Evolutionary conservation across 768 basidiomycete species (phyloP).

Genomic region (Holtermanniella nyarrowii): DNA sequence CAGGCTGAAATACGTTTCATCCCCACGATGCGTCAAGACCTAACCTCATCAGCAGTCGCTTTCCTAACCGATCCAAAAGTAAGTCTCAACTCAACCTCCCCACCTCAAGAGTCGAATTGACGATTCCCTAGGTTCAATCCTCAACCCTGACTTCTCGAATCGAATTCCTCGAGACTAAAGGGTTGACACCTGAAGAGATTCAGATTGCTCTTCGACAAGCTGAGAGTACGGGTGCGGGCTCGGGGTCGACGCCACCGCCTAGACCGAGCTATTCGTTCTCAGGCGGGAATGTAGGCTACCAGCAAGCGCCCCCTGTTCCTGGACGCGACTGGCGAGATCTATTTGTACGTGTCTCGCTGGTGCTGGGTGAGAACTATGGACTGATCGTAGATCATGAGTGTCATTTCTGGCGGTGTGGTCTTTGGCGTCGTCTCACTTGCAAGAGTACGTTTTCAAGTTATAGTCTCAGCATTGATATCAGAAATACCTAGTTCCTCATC

Average conservation of each 20-base stretch:
- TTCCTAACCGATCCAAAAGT: slow-evolving; percentile 82
- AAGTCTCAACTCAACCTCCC: slow-evolving; percentile 7
- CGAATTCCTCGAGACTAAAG: slow-evolving; percentile 92
- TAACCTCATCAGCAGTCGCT: slow-evolving; percentile 67
- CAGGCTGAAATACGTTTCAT: slow-evolving; percentile 8
- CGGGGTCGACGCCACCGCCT: not conserved
- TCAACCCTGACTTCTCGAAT: slow-evolving; percentile 74
- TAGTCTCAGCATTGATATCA: slow-evolving; percentile 32
- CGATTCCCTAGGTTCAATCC: slow-evolving; percentile 53
- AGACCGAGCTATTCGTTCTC: not conserved
- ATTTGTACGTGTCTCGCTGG: slow-evolving; percentile 55
- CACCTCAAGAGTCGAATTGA: too few species aligned
- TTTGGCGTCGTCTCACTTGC: slow-evolving; percentile 74
- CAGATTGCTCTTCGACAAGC: slow-evolving; percentile 64
- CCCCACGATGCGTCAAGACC: slow-evolving; percentile 48
- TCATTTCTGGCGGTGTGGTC: slow-evolving; percentile 73
- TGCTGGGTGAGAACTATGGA: too few species aligned
- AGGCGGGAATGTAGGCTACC: slow-evolving; percentile 5
- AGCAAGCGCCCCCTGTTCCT: slow-evolving; percentile 45
- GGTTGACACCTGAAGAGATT: slow-evolving; percentile 71
- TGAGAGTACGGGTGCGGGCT: not conserved
- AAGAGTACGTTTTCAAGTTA: slow-evolving; percentile 46
- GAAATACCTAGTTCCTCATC: slow-evolving; percentile 86
- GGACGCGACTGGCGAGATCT: slow-evolving; percentile 94
- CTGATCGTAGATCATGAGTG: slow-evolving; percentile 67